Conservation (phyloP, 306 rosid genomes). For the Hippophae tibetana region DNA sequence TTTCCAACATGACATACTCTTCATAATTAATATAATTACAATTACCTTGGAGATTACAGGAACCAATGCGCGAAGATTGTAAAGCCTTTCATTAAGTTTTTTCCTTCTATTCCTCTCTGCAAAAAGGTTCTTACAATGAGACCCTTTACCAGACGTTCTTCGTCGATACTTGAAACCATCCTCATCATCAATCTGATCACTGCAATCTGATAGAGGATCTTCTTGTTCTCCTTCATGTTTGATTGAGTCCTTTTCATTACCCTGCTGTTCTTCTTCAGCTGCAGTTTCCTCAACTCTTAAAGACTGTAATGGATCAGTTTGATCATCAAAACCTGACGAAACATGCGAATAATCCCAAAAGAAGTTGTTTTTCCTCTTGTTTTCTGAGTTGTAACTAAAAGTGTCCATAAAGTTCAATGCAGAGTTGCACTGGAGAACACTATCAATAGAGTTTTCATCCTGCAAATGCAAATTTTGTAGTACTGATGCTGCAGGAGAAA, state of each 20-base stretch:
- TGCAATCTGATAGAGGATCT: constrained; percentile 76
- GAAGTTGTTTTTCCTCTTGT: constrained; percentile 28
- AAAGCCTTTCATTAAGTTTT: constrained; percentile 79
- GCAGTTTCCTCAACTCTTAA: constrained; percentile 20
- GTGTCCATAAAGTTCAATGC: constrained; percentile 60
- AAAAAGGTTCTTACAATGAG: constrained; percentile 67
- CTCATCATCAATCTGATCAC: constrained; percentile 76
- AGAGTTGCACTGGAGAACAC: constrained; percentile 30
- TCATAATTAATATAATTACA: neutral
- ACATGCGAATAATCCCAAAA: constrained; percentile 43
- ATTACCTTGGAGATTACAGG: constrained; percentile 76
- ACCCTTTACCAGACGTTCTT: constrained; percentile 51
- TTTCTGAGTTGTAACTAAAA: constrained; percentile 34
- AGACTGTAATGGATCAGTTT: constrained; percentile 21
- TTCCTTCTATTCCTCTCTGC: constrained; percentile 95
- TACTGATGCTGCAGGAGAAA: constrained; percentile 27
- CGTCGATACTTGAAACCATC: constrained; percentile 57
- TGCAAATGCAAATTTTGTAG: constrained; percentile 28
- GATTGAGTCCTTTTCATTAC: constrained; percentile 38
- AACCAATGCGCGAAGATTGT: constrained; percentile 78
- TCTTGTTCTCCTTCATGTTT: constrained; percentile 42
- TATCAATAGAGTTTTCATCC: constrained; percentile 35
- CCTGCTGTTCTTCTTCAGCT: constrained; percentile 44
- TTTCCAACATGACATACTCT: neutral
- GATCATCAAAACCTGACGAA: constrained; percentile 38